phyloP scores from a whole-genome alignment of 106 monocot species.

The Amphibolis antarctica region DNA sequence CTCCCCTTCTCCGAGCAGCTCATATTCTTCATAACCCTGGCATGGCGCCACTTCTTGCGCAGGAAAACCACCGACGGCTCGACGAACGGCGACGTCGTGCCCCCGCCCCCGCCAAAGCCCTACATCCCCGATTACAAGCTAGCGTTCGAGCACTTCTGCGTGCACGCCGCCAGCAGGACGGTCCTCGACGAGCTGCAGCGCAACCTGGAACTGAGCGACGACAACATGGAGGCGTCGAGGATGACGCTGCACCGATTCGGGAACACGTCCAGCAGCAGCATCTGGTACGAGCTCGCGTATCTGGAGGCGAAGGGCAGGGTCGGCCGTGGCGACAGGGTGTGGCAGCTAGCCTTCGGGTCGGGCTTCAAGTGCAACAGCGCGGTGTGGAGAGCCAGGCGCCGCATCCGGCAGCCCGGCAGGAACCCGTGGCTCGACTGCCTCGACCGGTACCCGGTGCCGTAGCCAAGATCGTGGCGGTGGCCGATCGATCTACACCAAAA shows the following conservation, averaged over 20 bases:
- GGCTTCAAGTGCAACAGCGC: conserved; percentile 96
- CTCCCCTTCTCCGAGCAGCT: conserved; percentile 32
- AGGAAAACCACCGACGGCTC: conserved; percentile 7
- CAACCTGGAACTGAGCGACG: conserved; percentile 54
- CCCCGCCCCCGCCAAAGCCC: conserved; percentile 12
- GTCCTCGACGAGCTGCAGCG: conserved; percentile 78
- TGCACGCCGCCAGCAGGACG: conserved; percentile 69
- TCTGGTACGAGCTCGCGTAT: conserved; percentile 93
- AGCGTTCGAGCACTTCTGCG: conserved; percentile 96
- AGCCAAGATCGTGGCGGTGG: too few relatives aligned
- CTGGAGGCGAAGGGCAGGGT: conserved; percentile 71
- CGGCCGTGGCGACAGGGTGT: conserved; percentile 50
- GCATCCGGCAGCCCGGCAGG: conserved; percentile 29
- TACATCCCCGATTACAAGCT: conserved; percentile 88
- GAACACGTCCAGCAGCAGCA: conserved; percentile 81
- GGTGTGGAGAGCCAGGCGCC: conserved; percentile 57
- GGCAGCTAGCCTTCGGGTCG: conserved; percentile 88
- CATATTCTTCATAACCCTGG: conserved; percentile 21
- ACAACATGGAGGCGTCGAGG: conserved; percentile 64
- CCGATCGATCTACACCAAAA: too few relatives aligned
- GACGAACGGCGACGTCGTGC: conserved; percentile 9
- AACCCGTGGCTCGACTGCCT: conserved; percentile 74
- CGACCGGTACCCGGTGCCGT: conserved; percentile 39
- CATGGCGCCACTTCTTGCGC: conserved; percentile 14
- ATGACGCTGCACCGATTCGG: conserved; percentile 70